Evolutionary conservation across 345 rosid species (phyloP).

Genomic region (Acer campestre): DNA sequence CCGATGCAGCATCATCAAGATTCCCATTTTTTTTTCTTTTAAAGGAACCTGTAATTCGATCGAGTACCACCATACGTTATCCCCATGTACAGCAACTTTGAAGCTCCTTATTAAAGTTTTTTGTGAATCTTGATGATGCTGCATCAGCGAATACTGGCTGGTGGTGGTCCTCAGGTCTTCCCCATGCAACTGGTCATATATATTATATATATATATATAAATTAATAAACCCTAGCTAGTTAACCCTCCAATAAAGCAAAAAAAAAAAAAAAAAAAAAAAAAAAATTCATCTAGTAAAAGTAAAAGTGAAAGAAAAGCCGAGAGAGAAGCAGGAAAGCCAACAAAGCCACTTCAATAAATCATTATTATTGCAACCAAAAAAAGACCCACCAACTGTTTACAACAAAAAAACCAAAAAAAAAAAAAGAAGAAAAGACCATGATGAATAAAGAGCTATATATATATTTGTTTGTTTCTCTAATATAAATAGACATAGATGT

Average conservation of each 20-base stretch:
- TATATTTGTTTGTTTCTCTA: background rate
- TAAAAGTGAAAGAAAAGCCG: background rate
- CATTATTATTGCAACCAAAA: constrained; percentile 9
- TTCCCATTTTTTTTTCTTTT: constrained; percentile 35
- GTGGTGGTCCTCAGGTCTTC: constrained; percentile 14
- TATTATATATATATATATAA: background rate
- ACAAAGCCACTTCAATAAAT: constrained; percentile 20
- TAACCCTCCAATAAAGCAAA: background rate
- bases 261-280: background rate
- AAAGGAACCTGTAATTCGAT: constrained; percentile 11
- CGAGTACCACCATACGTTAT: background rate
- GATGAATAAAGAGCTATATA: background rate
- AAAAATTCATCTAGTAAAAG: constrained; percentile 10
- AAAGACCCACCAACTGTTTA: constrained; percentile 16
- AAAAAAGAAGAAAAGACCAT: background rate
- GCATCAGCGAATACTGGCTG: constrained; percentile 45
- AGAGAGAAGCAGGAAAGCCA: constrained; percentile 9
- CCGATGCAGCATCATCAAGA: constrained; percentile 75
- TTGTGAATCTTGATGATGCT: constrained; percentile 58
- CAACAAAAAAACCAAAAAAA: background rate
- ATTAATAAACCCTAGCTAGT: background rate
- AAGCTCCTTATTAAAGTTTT: constrained; percentile 12
- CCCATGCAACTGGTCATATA: constrained; percentile 17
- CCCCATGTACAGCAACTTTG: background rate
- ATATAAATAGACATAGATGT: background rate